Conservation (phyloP, 345 rosid species). For the Xanthoceras sorbifolium region DNA sequence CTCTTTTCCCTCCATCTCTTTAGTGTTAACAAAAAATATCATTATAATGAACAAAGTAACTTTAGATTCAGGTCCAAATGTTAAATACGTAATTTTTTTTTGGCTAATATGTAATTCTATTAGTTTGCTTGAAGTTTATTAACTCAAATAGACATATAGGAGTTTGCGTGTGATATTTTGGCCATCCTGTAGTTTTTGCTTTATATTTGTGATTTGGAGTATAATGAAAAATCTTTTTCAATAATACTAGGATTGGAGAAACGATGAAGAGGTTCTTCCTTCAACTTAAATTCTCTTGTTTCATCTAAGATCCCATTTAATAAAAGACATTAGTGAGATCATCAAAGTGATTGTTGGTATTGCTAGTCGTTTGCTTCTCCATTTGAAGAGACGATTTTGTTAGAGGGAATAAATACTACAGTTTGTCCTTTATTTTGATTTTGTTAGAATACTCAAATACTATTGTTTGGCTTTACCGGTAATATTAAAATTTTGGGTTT, state of each 20-base stretch:
- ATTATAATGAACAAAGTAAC: neutral
- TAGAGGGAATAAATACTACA: neutral
- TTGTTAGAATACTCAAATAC: neutral
- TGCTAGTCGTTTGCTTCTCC: neutral
- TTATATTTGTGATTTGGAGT: neutral
- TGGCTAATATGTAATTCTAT: neutral
- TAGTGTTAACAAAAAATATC: no score
- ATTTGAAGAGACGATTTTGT: neutral
- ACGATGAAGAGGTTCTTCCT: neutral
- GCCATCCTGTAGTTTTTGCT: neutral
- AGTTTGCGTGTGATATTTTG: neutral
- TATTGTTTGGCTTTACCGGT: neutral
- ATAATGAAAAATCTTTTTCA: conserved; percentile 3
- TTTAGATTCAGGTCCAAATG: neutral
- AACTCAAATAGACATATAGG: neutral
- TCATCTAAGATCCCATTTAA: neutral
- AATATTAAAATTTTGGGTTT: neutral
- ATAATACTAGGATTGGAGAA: neutral
- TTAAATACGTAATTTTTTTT: neutral
- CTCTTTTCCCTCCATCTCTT: no score
- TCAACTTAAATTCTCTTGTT: neutral
- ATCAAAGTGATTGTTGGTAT: conserved; percentile 1
- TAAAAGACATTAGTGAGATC: conserved; percentile 7
- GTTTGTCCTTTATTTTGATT: neutral
- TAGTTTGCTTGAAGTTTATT: conserved; percentile 2